Evolutionary conservation across 306 rosid genomes (phyloP).

Genomic region (Comarum palustre): DNA sequence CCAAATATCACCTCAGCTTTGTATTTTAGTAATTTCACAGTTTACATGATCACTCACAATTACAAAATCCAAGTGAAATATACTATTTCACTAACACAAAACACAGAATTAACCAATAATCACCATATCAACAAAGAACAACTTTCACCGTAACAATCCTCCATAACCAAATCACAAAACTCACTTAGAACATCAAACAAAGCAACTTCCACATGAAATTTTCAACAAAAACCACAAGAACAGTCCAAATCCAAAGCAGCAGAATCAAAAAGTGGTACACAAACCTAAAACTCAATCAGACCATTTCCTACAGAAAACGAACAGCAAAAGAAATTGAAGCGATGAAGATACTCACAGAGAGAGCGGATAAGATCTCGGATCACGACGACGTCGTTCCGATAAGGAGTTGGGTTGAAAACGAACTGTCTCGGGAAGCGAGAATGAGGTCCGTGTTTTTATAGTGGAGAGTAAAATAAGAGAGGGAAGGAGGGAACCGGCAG

Average conservation of each 20-base stretch:
- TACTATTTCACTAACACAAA: background rate
- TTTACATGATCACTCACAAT: background rate
- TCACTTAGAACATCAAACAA: background rate
- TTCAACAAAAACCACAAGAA: background rate
- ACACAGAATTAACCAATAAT: background rate
- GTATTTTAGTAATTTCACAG: background rate
- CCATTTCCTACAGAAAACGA: background rate
- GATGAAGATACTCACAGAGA: conserved; percentile 23
- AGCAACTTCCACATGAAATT: background rate
- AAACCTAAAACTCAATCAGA: conserved; percentile 10
- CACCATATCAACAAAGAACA: background rate
- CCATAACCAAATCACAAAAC: background rate
- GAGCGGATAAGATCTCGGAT: conserved; percentile 29
- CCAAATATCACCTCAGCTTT: background rate
- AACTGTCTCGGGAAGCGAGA: background rate
- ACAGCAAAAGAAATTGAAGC: background rate
- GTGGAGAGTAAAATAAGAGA: conserved; percentile 2
- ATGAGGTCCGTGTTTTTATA: background rate
- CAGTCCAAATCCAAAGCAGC: background rate
- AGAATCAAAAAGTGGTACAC: background rate
- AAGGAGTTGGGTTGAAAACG: conserved; percentile 17
- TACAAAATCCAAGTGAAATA: background rate
- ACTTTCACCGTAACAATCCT: background rate
- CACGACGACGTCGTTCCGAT: conserved; percentile 28
- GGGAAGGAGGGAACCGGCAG: conserved; percentile 40